Percentiles rank a stretch among this genome's conserved stretches.
Conservation (phyloP, 2,329 filamentous ascomycete species). For the Ceratocystiopsis brevicomis region DNA sequence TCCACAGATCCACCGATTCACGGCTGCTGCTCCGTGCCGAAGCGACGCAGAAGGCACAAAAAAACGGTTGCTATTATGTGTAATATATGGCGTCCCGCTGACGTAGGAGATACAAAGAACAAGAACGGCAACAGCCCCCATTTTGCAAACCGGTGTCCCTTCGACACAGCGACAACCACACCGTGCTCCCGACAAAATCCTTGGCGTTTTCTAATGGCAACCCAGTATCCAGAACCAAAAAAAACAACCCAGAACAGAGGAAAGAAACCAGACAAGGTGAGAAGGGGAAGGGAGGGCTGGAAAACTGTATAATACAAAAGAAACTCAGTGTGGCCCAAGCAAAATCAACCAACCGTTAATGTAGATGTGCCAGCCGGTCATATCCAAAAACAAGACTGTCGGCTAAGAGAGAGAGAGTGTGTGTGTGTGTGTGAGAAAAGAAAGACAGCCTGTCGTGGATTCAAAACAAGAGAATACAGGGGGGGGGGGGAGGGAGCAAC, state of each 20-base stretch:
- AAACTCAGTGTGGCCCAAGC: constrained; percentile 1
- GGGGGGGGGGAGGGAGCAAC: neutral
- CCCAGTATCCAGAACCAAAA: neutral
- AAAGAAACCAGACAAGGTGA: neutral
- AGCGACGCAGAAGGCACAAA: neutral
- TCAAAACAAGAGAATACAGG: neutral
- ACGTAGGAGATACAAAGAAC: neutral
- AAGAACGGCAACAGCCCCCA: neutral
- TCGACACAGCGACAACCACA: too few relatives aligned
- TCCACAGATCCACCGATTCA: too few relatives aligned
- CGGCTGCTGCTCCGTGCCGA: too few relatives aligned
- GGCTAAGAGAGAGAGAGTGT: neutral
- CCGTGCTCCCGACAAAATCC: too few relatives aligned
- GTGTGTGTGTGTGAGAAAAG: neutral
- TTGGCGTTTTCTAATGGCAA: too few relatives aligned
- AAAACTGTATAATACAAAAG: neutral
- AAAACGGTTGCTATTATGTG: neutral
- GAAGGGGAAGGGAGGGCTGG: neutral
- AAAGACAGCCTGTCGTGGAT: neutral
- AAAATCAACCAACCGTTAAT: too few relatives aligned
- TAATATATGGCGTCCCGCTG: neutral
- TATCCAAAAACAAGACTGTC: neutral
- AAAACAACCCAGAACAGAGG: neutral
- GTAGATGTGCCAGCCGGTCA: too few relatives aligned
- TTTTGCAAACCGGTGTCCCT: neutral